Conservation (phyloP, 495 filamentous ascomycete species). For the Aspergillus ellipticus region DNA sequence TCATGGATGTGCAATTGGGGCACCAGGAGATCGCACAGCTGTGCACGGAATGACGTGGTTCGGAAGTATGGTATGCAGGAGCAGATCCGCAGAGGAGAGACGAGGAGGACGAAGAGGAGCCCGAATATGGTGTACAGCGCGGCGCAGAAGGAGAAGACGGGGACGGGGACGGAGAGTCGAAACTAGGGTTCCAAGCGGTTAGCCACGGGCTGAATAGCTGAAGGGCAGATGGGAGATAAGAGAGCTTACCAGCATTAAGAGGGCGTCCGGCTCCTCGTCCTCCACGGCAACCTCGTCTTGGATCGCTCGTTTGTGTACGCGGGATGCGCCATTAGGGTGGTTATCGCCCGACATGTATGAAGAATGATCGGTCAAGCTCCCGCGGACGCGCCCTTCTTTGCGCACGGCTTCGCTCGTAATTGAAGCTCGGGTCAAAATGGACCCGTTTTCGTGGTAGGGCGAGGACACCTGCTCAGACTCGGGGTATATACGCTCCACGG, state of each 20-base stretch:
- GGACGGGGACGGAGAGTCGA: slow-evolving; percentile 46
- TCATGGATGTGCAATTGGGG: slow-evolving; percentile 44
- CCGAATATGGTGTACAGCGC: slow-evolving; percentile 44
- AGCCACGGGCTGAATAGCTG: slow-evolving; percentile 8
- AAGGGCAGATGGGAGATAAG: neutral
- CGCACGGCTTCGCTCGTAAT: slow-evolving; percentile 26
- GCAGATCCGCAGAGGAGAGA: slow-evolving; percentile 42
- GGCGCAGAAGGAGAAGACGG: slow-evolving; percentile 40
- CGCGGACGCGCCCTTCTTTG: slow-evolving; percentile 33
- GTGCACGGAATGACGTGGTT: slow-evolving; percentile 33
- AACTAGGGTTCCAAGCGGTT: slow-evolving; percentile 32
- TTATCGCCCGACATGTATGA: slow-evolving; percentile 40
- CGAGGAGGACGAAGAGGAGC: slow-evolving; percentile 38
- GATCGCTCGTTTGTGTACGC: slow-evolving; percentile 29
- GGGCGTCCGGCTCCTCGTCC: slow-evolving; percentile 31
- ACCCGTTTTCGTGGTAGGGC: slow-evolving; percentile 21
- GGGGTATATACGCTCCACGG: slow-evolving; percentile 13
- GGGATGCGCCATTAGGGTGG: slow-evolving; percentile 22
- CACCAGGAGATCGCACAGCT: slow-evolving; percentile 39
- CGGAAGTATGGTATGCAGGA: slow-evolving; percentile 34
- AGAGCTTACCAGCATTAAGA: slow-evolving; percentile 36
- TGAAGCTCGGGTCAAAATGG: slow-evolving; percentile 24
- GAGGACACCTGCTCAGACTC: slow-evolving; percentile 18
- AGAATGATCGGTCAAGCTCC: slow-evolving; percentile 38
- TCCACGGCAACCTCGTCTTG: slow-evolving; percentile 23